Percentiles rank a stretch among this genome's conserved stretches.
Evolutionary conservation across 768 basidiomycete genomes (phyloP).

Genomic region (Porphyrellus cyaneotinctus): DNA sequence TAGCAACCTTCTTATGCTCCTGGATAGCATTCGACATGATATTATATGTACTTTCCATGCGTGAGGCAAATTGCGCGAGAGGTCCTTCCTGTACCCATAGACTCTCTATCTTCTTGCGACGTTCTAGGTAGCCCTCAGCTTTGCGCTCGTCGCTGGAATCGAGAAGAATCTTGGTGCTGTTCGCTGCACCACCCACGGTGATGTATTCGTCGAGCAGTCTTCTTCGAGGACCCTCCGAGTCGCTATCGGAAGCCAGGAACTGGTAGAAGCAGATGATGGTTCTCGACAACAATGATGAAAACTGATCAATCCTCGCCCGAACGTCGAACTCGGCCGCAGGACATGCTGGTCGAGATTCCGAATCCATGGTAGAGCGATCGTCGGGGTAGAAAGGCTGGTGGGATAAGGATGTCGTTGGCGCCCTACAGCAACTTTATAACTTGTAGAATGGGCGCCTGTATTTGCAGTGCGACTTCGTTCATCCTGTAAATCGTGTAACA

Average conservation of each 20-base stretch:
- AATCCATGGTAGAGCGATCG: slow-evolving; percentile 10
- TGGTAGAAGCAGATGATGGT: slow-evolving; percentile 28
- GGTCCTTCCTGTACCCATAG: slow-evolving; percentile 18
- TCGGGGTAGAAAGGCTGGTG: not conserved
- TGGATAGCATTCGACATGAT: slow-evolving; percentile 23
- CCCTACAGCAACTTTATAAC: slow-evolving; percentile 8
- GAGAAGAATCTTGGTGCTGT: slow-evolving; percentile 23
- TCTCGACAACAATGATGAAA: slow-evolving; percentile 17
- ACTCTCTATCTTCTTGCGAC: slow-evolving; percentile 18
- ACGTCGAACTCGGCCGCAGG: slow-evolving; percentile 15
- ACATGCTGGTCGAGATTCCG: not conserved
- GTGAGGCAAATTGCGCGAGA: slow-evolving; percentile 17
- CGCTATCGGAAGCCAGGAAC: slow-evolving; percentile 25
- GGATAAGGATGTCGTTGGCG: not conserved
- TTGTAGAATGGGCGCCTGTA: slow-evolving; percentile 8
- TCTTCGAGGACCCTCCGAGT: slow-evolving; percentile 21
- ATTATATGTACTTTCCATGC: slow-evolving; percentile 16
- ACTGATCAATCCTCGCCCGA: slow-evolving; percentile 20
- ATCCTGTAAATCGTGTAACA: too few species aligned
- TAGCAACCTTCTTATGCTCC: slow-evolving; percentile 13
- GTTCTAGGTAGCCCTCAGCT: slow-evolving; percentile 18
- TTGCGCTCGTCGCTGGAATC: slow-evolving; percentile 23
- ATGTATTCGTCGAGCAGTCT: slow-evolving; percentile 26
- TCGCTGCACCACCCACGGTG: slow-evolving; percentile 25
- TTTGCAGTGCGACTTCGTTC: not conserved